These are phyloP conservation scores for Fusarium nodosum DNA, from an alignment of 2,329 filamentous ascomycete genomes.

Conservation along the genomic window DNA sequence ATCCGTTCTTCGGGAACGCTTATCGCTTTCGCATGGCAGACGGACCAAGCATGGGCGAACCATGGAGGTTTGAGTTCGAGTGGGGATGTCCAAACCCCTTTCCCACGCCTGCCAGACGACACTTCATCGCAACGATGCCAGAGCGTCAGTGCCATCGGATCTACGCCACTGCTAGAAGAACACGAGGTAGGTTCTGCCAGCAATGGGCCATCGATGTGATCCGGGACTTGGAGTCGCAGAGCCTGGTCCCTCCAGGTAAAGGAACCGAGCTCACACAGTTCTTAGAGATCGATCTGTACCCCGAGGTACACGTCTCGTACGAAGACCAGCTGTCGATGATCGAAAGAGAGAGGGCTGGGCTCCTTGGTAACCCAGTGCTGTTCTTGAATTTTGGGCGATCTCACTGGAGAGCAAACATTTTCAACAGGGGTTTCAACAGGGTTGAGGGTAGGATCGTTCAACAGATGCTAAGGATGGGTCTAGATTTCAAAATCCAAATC, in stretches of 20 bases:
- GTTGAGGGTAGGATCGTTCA: neutral
- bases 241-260: neutral
- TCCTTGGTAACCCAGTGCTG: accelerated
- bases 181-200: conserved; percentile 9
- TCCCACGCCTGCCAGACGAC: neutral
- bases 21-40: neutral
- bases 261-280: neutral
- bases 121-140: neutral
- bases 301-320: neutral
- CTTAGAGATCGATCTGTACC: conserved; percentile 1
- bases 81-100: neutral
- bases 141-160: neutral
- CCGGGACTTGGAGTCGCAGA: conserved; percentile 14
- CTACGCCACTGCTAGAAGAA: neutral
- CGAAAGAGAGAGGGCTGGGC: neutral
- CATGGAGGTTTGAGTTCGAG: neutral
- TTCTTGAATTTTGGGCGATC: neutral
- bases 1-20: conserved; percentile 2
- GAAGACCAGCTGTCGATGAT: neutral
- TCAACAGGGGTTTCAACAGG: too few relatives aligned
- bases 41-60: neutral
- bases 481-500: neutral
- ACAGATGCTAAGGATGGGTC: neutral
- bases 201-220: conserved; percentile 17
- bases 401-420: too few relatives aligned